phyloP scores from a whole-genome alignment of 2,329 filamentous ascomycete genomes.

The Zasmidium citrigriseum region DNA sequence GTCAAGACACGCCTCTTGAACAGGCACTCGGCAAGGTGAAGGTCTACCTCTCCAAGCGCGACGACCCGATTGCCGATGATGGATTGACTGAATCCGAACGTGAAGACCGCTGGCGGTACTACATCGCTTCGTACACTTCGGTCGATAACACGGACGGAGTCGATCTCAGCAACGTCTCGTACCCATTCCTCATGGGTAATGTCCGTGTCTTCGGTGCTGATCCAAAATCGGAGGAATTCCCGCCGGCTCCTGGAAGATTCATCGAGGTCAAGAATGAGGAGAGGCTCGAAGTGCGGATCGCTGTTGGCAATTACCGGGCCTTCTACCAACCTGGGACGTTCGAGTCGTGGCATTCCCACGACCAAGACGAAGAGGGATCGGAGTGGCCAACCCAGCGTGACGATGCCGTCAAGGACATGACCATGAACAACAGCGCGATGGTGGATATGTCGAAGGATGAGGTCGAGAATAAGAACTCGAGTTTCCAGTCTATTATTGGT shows the following conservation, averaged over 20 bases:
- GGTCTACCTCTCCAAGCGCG: conserved; percentile 81
- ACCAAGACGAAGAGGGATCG: conserved; percentile 37
- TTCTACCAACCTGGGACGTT: conserved; percentile 45
- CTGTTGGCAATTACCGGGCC: conserved; percentile 44
- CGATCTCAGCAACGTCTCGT: conserved; percentile 29
- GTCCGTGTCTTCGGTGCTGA: conserved; percentile 40
- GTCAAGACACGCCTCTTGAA: background rate
- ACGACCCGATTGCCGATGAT: conserved; percentile 72
- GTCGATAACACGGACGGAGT: conserved; percentile 72
- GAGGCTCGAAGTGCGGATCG: conserved; percentile 47
- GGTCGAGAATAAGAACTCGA: conserved; percentile 45
- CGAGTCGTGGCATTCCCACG: conserved; percentile 39
- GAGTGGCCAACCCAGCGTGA: conserved; percentile 38
- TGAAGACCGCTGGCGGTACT: conserved; percentile 82
- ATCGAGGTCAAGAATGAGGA: conserved; percentile 38
- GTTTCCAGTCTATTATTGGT: background rate
- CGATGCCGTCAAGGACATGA: conserved; percentile 42
- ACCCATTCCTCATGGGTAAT: conserved; percentile 43
- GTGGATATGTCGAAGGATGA: conserved; percentile 48
- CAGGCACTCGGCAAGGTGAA: conserved; percentile 64
- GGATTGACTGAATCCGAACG: conserved; percentile 55
- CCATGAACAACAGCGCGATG: conserved; percentile 50
- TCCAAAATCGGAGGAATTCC: conserved; percentile 23
- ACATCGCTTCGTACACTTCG: conserved; percentile 87
- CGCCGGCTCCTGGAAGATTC: conserved; percentile 19